A percentile compares a stretch with the other conserved stretches of the same genome.
These are phyloP conservation scores for Allantophomopsis lycopodina DNA, from an alignment of 2,329 filamentous ascomycete species.

Conservation along the genomic window DNA sequence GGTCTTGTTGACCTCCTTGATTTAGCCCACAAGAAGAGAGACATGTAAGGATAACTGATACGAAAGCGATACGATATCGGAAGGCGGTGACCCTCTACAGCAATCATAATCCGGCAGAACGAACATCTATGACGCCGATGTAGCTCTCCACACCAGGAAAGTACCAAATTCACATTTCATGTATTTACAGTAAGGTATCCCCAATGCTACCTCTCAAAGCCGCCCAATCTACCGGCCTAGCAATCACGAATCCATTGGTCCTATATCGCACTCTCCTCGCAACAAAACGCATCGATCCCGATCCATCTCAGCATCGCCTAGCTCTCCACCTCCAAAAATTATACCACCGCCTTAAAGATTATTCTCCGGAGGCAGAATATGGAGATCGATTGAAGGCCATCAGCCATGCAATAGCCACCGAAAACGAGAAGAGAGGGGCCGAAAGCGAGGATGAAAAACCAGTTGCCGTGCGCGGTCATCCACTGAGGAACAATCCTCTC, in stretches of 20 bases:
- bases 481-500: constrained; percentile 42
- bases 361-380: constrained; percentile 60
- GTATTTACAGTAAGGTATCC: not conserved
- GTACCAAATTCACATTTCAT: no score
- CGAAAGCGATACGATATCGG: no score
- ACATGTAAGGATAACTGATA: no score
- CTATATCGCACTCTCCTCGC: constrained; percentile 62
- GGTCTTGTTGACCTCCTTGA: no score
- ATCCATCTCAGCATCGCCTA: constrained; percentile 58
- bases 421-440: constrained; percentile 5
- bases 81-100: no score
- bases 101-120: no score
- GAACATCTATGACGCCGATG: no score
- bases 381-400: constrained; percentile 49
- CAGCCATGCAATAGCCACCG: constrained; percentile 28
- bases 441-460: constrained; percentile 19
- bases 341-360: constrained; percentile 64
- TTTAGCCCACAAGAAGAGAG: no score
- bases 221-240: constrained; percentile 30
- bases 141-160: no score
- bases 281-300: constrained; percentile 46
- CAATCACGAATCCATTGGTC: constrained; percentile 60
- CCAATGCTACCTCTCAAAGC: constrained; percentile 18
- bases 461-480: constrained; percentile 37
- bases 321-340: constrained; percentile 67